Evolutionary conservation across 2,329 filamentous ascomycete genomes (phyloP), one percentile per base, ranked within the genome.

Genomic region (Pyrenochaeta sp.): DNA sequence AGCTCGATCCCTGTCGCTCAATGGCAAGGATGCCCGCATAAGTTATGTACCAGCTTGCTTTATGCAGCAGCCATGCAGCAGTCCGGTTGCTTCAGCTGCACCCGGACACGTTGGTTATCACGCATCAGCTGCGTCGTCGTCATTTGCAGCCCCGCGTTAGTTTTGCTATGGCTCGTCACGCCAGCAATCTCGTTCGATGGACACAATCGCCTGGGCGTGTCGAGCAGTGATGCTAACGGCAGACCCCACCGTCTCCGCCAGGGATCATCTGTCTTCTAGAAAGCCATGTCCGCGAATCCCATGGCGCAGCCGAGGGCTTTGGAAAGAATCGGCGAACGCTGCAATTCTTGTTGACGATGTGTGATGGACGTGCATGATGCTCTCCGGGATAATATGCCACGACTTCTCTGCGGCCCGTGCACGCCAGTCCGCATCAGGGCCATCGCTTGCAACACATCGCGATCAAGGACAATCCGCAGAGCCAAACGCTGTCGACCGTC

Each of bases 351-450:
- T 48, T 34, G 46, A 56, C 43, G 54, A 63, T 56, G 58, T 64
- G 66, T 70, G 64, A 70, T 55, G 57, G 54, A 52, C 61, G 63
- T 68, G 66, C 67, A 71, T 67, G 65, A 67, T 62, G 58, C 61
- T 54, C 61, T 49, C 53, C 54, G 51, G 55, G 65, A 55, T 62
- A 56, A 47, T 36, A 44, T 5, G 28, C 15, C 34, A 28, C n/a
- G 49, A 27, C 27, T 27, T 12, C 15, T 9, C 4, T 2, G 5
- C 42, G 54, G 58, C 40, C 60, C 58, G 64, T 68, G 64, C 59
- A 15, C 63, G 56, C 62, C 63, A 64, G 25, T 9, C 54, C 9
- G 22, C 22, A 51, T 63, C 1, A 28, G 58, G 56, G 19, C 40
- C 59, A 47, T 51, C 52, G 57, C 37, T 48, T 50, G 61, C 56